A percentile compares a stretch with the other conserved stretches of the same genome.
Evolutionary conservation across 495 filamentous ascomycete species (phyloP).

Genomic region (Neurospora sp.): DNA sequence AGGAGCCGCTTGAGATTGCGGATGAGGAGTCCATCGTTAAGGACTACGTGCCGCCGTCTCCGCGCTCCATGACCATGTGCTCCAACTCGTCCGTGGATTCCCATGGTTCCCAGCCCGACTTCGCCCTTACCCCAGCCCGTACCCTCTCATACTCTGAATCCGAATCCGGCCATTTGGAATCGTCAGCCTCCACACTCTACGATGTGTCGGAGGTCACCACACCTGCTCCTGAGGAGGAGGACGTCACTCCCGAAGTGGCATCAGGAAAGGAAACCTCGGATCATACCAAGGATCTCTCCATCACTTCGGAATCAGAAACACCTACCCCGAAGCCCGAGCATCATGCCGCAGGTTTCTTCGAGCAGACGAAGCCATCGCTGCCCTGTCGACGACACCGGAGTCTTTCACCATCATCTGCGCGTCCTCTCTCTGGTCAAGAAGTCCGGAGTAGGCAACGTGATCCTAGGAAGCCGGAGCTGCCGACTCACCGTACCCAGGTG

Average conservation of each 20-base stretch:
- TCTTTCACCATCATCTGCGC: slow-evolving; percentile 20
- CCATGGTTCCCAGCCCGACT: slow-evolving; percentile 10
- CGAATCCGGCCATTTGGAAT: slow-evolving; percentile 27
- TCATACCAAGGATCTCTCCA: slow-evolving; percentile 3
- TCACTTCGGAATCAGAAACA: slow-evolving; percentile 23
- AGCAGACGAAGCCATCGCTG: slow-evolving; percentile 17
- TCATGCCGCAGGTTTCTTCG: slow-evolving; percentile 19
- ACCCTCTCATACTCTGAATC: slow-evolving; percentile 37
- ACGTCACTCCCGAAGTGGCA: slow-evolving; percentile 1
- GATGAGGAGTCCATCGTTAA: slow-evolving; percentile 7
- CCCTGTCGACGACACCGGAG: slow-evolving; percentile 20
- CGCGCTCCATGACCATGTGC: slow-evolving; percentile 38
- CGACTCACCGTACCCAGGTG: slow-evolving; percentile 2
- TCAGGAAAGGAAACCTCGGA: slow-evolving; percentile 6
- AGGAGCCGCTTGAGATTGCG: slow-evolving; percentile 31
- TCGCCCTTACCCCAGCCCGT: slow-evolving; percentile 27
- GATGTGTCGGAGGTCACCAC: slow-evolving; percentile 21
- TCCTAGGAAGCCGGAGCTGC: slow-evolving; percentile 9
- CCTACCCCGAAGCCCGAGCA: slow-evolving; percentile 30
- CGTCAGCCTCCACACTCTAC: slow-evolving; percentile 25
- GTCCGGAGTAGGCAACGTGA: slow-evolving; percentile 9
- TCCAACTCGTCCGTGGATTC: slow-evolving; percentile 31
- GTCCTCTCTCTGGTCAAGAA: slow-evolving; percentile 15
- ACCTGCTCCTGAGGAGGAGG: slow-evolving; percentile 12
- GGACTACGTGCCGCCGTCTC: slow-evolving; percentile 31